A percentile compares a stretch with the other conserved stretches of the same genome.
Conservation (phyloP, 2,329 filamentous ascomycete genomes). For the Huntiella moniliformis region DNA sequence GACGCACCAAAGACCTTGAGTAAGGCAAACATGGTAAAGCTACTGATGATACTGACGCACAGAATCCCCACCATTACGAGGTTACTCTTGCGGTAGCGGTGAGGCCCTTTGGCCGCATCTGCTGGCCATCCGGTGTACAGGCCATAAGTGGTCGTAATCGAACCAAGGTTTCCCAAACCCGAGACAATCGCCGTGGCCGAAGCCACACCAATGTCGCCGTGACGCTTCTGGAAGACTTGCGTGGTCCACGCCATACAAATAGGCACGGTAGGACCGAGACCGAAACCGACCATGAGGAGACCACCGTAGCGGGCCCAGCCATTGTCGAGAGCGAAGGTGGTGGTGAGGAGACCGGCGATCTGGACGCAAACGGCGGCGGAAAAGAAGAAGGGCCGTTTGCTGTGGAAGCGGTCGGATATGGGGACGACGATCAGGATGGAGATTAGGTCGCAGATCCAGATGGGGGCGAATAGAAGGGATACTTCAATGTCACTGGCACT, state of each 20-base stretch:
- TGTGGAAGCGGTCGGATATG: constrained; percentile 72
- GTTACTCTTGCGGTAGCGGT: constrained; percentile 67
- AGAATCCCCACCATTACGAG: constrained; percentile 77
- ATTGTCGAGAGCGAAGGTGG: constrained; percentile 51
- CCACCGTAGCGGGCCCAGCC: constrained; percentile 77
- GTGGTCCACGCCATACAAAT: constrained; percentile 90
- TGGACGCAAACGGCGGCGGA: constrained; percentile 56
- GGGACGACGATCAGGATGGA: constrained; percentile 75
- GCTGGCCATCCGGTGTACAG: constrained; percentile 73
- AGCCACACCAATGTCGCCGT: constrained; percentile 80
- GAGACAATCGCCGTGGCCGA: constrained; percentile 73
- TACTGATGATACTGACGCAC: constrained; percentile 55
- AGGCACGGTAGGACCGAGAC: constrained; percentile 74
- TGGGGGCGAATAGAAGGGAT: constrained; percentile 71
- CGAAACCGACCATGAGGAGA: constrained; percentile 77
- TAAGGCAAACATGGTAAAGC: constrained; percentile 47
- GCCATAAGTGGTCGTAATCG: constrained; percentile 74
- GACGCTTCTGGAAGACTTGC: constrained; percentile 74
- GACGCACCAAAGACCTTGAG: constrained; percentile 38
- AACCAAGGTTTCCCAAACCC: constrained; percentile 70
- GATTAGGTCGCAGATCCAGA: constrained; percentile 85
- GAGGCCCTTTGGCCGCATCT: constrained; percentile 48
- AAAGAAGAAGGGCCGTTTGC: constrained; percentile 64
- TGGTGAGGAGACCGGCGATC: constrained; percentile 61
- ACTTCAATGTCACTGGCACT: constrained; percentile 53